Percentiles rank a stretch among this genome's conserved stretches.
phyloP scores from a whole-genome alignment of 495 filamentous ascomycete genomes.

The Talaromyces adpressus region DNA sequence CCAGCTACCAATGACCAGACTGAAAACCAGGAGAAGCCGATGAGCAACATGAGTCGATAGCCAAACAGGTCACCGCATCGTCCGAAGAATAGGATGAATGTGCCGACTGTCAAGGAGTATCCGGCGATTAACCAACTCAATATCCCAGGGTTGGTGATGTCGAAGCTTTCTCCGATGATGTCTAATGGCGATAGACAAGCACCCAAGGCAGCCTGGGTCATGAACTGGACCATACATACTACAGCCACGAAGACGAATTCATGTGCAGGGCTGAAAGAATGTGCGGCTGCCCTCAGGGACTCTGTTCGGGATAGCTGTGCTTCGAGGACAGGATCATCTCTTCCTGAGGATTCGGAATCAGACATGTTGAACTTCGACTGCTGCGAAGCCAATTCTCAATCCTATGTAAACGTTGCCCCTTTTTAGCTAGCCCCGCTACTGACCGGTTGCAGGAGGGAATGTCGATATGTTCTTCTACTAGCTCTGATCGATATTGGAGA shows the following conservation, averaged over 20 bases:
- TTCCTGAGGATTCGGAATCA: neutral
- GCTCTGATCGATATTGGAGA: neutral
- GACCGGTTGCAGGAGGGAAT: neutral
- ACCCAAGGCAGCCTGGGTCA: slow-evolving; percentile 36
- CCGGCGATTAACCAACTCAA: slow-evolving; percentile 43
- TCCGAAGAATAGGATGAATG: slow-evolving; percentile 58
- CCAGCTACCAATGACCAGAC: slow-evolving; percentile 55
- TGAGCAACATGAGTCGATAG: slow-evolving; percentile 52
- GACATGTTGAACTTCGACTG: neutral
- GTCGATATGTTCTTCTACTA: neutral
- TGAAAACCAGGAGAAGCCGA: slow-evolving; percentile 56
- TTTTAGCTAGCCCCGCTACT: neutral
- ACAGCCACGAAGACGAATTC: slow-evolving; percentile 38
- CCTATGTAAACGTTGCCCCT: neutral
- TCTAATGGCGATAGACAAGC: slow-evolving; percentile 33
- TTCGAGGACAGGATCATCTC: neutral
- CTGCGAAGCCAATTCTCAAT: neutral
- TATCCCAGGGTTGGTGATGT: slow-evolving; percentile 27
- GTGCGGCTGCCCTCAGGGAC: neutral
- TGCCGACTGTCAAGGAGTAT: slow-evolving; percentile 52
- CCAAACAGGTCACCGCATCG: slow-evolving; percentile 60
- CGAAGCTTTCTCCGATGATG: slow-evolving; percentile 40
- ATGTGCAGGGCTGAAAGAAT: slow-evolving; percentile 7
- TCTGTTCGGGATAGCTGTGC: slow-evolving; percentile 3
- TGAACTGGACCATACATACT: slow-evolving; percentile 42